Evolutionary conservation across 306 rosid species (phyloP), one percentile per base, ranked within the genome.

Genomic region (Quercus mongolica): DNA sequence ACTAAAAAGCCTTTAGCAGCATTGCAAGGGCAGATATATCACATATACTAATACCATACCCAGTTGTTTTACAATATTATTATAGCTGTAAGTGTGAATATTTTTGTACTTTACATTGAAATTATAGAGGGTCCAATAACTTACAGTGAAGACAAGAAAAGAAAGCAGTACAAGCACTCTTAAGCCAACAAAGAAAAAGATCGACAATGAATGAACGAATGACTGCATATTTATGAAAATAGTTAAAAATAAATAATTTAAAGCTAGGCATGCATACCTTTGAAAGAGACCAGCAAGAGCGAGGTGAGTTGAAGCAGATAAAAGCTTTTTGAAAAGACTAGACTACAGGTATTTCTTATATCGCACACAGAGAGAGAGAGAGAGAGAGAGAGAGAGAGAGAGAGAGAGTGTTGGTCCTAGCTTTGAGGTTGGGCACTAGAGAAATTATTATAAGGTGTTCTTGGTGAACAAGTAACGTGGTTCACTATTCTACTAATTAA

Each of bases 401-500:
- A 33, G 38, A 5, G 41, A 0, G 41, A 0, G 41, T 1, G 44
- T 6, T 1, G 44, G 9, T 35, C 44, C 2, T 6, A 35, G 9
- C 9, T 35, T 35, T 6, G 44, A 35, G 44, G 46, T 38, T 38
- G 11, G 46, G 46, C 3, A 38, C 46, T 38, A 0, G 46, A 38
- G 3, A 38, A 38, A 38, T 38, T 6, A 38, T 38, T 26, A 28
- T 28, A 38, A 38, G 2, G 10, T 38, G 0, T 8, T 7, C 1
- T 7, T 2, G 0, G 11, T 7, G 11, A 0, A 38, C 0, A 38
- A 7, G 2, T 7, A 7, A 38, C 0, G 3, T 38, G 0, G 0
- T 7, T 0, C 0, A 38, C 0, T 0, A 38, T 38, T 38, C 0
- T 0, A 38, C 3, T 38, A 21, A 21, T 21, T 21, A 7, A 0